Evolutionary conservation across 78 protist genomes (phyloP).

Genomic region (Speleostelium caveatum): DNA sequence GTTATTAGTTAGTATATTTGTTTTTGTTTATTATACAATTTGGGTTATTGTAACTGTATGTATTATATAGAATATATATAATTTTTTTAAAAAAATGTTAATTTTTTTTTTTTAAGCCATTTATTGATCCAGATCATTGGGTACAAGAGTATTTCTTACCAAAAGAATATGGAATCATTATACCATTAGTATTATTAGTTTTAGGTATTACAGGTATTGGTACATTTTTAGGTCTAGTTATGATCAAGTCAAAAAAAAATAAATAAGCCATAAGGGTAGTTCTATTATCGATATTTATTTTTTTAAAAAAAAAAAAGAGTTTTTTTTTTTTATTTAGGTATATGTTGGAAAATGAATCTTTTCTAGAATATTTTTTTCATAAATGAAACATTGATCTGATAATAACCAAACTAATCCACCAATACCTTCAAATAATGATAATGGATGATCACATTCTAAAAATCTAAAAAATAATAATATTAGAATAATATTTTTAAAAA

Average conservation of each 20-base stretch:
- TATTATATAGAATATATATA: neutral
- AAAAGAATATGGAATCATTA: constrained; percentile 73
- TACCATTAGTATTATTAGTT: constrained; percentile 62
- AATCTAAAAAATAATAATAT: neutral
- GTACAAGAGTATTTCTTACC: constrained; percentile 76
- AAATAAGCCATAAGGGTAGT: no score
- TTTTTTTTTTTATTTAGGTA: no score
- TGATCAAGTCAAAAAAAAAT: constrained; percentile 76
- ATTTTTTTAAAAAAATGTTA: no score
- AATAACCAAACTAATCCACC: constrained; percentile 31
- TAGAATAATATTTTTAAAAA: neutral
- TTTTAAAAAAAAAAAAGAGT: no score
- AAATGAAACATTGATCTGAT: neutral
- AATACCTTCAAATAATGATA: constrained; percentile 27
- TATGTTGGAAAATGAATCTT: no score
- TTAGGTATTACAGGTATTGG: constrained; percentile 62
- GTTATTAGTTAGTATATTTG: constrained; percentile 62
- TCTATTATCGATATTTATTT: no score
- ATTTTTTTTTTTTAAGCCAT: constrained; percentile 66
- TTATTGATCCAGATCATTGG: constrained; percentile 74
- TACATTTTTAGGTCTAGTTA: constrained; percentile 67
- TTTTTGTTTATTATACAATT: constrained; percentile 72
- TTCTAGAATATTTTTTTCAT: no score
- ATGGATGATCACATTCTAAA: constrained; percentile 6
- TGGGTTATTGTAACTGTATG: constrained; percentile 79